Conservation (phyloP, 2,329 filamentous ascomycete species). For the Phialophora chinensis region DNA sequence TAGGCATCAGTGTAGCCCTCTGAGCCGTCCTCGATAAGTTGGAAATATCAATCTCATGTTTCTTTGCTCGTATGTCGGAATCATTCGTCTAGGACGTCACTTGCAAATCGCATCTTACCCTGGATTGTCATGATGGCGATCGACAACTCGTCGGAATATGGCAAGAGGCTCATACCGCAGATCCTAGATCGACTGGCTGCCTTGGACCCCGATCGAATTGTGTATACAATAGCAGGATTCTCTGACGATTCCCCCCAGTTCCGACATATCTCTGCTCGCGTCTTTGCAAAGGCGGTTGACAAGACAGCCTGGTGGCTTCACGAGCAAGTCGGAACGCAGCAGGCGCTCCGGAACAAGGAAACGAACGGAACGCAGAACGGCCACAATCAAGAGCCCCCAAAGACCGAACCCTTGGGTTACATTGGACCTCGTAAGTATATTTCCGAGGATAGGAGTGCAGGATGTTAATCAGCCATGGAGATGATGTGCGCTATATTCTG, state of each 20-base stretch:
- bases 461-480: background rate
- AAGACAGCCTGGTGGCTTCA: constrained; percentile 19
- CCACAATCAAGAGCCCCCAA: background rate
- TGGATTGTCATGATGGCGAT: background rate
- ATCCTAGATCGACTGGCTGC: constrained; percentile 2
- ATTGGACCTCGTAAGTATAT: constrained; percentile 5
- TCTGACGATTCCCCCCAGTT: constrained; percentile 40
- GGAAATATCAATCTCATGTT: too few relatives aligned
- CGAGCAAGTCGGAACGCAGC: constrained; percentile 18
- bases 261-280: constrained; percentile 10
- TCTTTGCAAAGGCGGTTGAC: constrained; percentile 14
- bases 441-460: background rate
- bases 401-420: background rate
- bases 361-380: background rate
- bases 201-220: background rate
- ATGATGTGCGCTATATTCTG: constrained; percentile 8
- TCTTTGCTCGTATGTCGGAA: too few relatives aligned
- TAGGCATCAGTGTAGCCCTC: too few relatives aligned
- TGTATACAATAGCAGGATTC: background rate
- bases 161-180: constrained; percentile 12
- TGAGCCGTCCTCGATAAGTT: too few relatives aligned
- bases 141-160: background rate
- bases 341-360: constrained; percentile 27
- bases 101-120: background rate
- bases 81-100: too few relatives aligned